A percentile compares a stretch with the other conserved stretches of the same genome.
Evolutionary conservation across 306 rosid species (phyloP).

Genomic region (Acacia confusa): DNA sequence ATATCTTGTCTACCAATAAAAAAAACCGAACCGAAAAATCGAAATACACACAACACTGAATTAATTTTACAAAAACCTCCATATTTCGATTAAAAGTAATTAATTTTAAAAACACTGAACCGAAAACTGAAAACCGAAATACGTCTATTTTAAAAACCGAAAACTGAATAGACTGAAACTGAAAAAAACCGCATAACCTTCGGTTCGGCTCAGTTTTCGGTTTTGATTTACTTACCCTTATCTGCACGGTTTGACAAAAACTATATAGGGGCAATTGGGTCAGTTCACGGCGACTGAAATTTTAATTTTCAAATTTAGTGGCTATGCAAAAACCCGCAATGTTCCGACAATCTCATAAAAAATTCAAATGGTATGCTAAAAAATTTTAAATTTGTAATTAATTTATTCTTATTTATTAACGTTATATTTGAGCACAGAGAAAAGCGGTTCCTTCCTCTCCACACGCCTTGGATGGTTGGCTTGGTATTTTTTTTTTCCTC

Average conservation of each 20-base stretch:
- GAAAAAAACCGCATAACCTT: too few relatives aligned
- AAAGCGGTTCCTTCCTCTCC: conserved; percentile 61
- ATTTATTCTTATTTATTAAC: neutral
- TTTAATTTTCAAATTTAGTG: neutral
- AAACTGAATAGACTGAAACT: too few relatives aligned
- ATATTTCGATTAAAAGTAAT: too few relatives aligned
- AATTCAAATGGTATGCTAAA: neutral
- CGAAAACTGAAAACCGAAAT: too few relatives aligned
- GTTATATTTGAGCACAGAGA: conserved; percentile 23
- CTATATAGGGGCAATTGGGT: neutral
- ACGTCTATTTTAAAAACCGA: too few relatives aligned
- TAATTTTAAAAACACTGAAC: too few relatives aligned
- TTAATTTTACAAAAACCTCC: too few relatives aligned
- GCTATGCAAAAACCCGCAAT: neutral
- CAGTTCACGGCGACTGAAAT: neutral
- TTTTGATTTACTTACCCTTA: too few relatives aligned
- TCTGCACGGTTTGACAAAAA: neutral
- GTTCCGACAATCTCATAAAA: neutral
- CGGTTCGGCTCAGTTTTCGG: too few relatives aligned
- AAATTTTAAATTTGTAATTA: neutral
- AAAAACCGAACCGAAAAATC: too few relatives aligned
- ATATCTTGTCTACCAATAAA: too few relatives aligned
- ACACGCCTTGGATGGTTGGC: conserved; percentile 28
- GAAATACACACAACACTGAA: too few relatives aligned
- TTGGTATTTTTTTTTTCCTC: conserved; percentile 13